phyloP scores from a whole-genome alignment of 1,139 yeast genomes.

The Meyerozyma sp. region DNA sequence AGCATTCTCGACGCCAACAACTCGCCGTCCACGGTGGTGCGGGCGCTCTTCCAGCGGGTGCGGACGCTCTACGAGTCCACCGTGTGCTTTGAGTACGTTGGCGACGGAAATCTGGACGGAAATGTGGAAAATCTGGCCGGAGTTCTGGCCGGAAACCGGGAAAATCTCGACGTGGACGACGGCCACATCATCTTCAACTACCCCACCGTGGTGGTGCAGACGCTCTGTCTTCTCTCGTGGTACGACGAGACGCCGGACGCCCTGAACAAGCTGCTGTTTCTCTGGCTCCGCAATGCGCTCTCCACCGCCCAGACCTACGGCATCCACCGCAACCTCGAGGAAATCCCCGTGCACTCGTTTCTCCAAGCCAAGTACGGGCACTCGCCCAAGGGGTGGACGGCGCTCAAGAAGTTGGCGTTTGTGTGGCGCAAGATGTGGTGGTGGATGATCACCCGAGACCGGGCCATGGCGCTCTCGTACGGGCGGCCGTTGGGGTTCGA shows the following conservation, averaged over 20 bases:
- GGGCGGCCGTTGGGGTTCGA: conserved; percentile 9
- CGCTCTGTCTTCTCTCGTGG: conserved; percentile 9
- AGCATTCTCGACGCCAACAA: conserved; percentile 9
- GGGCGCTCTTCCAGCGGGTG: conserved; percentile 7
- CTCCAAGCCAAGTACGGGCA: conserved; percentile 1
- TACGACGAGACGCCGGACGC: conserved; percentile 13
- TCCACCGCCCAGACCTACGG: conserved; percentile 8
- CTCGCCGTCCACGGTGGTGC: conserved; percentile 4
- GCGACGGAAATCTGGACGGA: too few species aligned
- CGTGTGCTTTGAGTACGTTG: conserved; percentile 9
- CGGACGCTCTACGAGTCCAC: conserved; percentile 10
- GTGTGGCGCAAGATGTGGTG: conserved; percentile 11
- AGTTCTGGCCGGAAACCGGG: too few species aligned
- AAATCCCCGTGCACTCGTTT: conserved; percentile 3
- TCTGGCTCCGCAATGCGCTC: conserved; percentile 8
- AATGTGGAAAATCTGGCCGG: too few species aligned
- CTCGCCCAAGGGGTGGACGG: not conserved
- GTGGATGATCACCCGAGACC: conserved; percentile 11
- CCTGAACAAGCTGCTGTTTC: conserved; percentile 5
- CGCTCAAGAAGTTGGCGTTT: conserved; percentile 8
- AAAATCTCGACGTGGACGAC: conserved; percentile 6
- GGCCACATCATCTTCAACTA: conserved; percentile 11
- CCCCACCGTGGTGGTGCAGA: conserved; percentile 9
- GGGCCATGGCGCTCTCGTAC: conserved; percentile 8
- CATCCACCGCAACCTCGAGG: conserved; percentile 7